phyloP scores from a whole-genome alignment of 78 protist genomes.

The Cyanophora paradoxa region DNA sequence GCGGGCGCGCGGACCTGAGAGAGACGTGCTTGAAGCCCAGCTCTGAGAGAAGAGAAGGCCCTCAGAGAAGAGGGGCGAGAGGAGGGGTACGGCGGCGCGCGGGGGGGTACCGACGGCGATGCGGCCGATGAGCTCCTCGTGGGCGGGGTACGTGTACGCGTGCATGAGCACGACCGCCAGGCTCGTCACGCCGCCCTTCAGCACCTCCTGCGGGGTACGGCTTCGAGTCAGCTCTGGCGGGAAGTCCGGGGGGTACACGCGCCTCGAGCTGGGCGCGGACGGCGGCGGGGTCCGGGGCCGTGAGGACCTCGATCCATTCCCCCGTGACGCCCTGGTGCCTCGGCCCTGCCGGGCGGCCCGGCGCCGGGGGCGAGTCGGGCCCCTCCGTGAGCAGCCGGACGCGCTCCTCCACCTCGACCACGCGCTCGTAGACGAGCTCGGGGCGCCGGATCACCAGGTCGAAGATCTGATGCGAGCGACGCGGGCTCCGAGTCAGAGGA shows the following conservation, averaged over 20 bases:
- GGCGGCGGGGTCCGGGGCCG: not conserved
- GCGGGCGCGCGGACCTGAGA: slow-evolving; percentile 52
- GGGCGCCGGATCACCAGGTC: slow-evolving; percentile 66
- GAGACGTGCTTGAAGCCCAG: slow-evolving; percentile 81
- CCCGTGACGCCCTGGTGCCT: slow-evolving; percentile 17
- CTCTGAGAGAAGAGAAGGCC: too few species aligned
- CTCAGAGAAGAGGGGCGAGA: too few species aligned
- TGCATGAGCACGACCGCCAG: slow-evolving; percentile 83
- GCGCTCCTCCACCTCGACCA: slow-evolving; percentile 69
- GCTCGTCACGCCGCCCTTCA: slow-evolving; percentile 9
- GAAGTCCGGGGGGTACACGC: too few species aligned
- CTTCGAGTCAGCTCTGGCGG: too few species aligned
- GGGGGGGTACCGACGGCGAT: too few species aligned
- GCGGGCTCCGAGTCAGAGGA: not conserved
- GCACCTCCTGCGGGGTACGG: not conserved
- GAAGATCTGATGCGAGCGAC: slow-evolving; percentile 63
- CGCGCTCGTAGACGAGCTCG: slow-evolving; percentile 56
- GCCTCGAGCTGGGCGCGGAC: too few species aligned
- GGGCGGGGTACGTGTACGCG: slow-evolving; percentile 62
- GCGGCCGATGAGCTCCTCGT: slow-evolving; percentile 67
- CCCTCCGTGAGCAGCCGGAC: slow-evolving; percentile 5
- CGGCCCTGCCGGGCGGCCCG: not conserved
- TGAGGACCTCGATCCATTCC: slow-evolving; percentile 3
- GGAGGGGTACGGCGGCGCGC: too few species aligned
- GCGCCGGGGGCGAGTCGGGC: not conserved